Conservation (phyloP, 306 rosid species). For the Malus fusca region DNA sequence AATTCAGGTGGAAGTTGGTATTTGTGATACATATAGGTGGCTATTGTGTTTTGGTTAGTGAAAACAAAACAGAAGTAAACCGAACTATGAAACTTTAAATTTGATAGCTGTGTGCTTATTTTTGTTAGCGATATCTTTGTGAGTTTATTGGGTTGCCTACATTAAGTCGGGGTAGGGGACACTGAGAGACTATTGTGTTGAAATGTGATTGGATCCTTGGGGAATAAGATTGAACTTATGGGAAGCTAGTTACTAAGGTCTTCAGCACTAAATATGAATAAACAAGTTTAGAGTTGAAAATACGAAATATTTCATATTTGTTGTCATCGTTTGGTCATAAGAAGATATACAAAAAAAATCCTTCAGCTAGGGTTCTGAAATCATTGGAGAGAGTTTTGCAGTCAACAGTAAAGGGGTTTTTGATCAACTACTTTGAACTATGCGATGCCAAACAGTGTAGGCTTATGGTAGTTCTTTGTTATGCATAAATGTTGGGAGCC, state of each 20-base stretch:
- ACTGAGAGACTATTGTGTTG: not conserved
- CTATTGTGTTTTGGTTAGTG: not conserved
- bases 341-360: not conserved
- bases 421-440: not conserved
- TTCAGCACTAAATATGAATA: not conserved
- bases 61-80: not conserved
- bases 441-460: not conserved
- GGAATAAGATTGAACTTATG: not conserved
- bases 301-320: not conserved
- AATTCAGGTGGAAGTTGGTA: not conserved
- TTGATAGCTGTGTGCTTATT: not conserved
- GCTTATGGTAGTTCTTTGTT: not conserved
- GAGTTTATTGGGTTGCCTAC: not conserved
- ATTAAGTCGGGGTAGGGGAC: not conserved
- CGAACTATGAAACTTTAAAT: not conserved
- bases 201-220: not conserved
- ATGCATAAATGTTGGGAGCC: not conserved
- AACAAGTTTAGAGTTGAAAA: not conserved
- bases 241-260: not conserved
- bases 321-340: not conserved
- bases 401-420: not conserved
- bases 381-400: not conserved
- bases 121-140: not conserved
- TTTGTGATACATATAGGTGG: not conserved
- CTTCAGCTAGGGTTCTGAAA: not conserved